Evolutionary conservation across 306 rosid genomes (phyloP).

Genomic region (Oemleria cerasiformis): DNA sequence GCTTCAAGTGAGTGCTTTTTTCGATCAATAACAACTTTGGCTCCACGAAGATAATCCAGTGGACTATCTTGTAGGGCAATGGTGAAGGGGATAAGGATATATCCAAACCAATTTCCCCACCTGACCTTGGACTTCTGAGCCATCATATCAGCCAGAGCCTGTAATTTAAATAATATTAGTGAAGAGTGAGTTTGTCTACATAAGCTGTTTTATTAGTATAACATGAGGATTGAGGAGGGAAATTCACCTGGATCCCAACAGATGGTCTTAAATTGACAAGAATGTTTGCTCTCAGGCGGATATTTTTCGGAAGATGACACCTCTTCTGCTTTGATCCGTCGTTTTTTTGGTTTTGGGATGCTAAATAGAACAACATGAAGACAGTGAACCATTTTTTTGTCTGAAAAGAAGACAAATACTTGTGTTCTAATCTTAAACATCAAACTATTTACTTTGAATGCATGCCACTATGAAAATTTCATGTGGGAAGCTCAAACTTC

Average conservation of each 20-base stretch:
- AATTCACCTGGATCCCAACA: conserved; percentile 56
- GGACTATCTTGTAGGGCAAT: conserved; percentile 47
- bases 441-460: not conserved
- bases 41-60: conserved; percentile 48
- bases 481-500: not conserved
- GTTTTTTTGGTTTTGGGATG: conserved; percentile 20
- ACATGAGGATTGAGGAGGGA: not conserved
- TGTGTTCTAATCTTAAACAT: not conserved
- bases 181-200: not conserved
- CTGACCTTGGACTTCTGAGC: conserved; percentile 47
- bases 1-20: conserved; percentile 64
- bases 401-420: not conserved
- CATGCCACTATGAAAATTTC: not conserved
- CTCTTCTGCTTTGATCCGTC: conserved; percentile 18
- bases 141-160: conserved; percentile 69
- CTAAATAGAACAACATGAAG: not conserved
- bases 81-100: conserved; percentile 39
- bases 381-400: not conserved
- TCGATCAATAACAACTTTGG: conserved; percentile 49
- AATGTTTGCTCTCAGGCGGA: conserved; percentile 48
- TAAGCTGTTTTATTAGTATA: not conserved
- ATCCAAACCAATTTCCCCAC: conserved; percentile 67
- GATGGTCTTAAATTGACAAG: conserved; percentile 49
- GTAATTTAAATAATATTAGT: conserved; percentile 5
- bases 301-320: conserved; percentile 22